Conservation (phyloP, 2,329 filamentous ascomycete species). For the Emmonsiellopsis sp. region DNA sequence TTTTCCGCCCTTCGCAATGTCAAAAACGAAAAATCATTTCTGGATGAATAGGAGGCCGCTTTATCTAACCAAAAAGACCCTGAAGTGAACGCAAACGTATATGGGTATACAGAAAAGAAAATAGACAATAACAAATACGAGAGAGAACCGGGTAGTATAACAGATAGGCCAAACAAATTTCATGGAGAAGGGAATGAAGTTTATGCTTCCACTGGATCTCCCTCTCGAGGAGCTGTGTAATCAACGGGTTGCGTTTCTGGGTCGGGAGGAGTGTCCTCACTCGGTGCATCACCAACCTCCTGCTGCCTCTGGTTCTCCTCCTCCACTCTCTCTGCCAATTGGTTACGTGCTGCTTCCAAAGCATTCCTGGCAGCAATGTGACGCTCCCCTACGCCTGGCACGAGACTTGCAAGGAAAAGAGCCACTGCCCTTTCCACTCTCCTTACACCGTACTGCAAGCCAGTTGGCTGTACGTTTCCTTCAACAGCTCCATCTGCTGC, state of each 20-base stretch:
- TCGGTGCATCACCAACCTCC: background rate
- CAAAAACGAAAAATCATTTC: background rate
- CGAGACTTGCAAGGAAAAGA: conserved; percentile 54
- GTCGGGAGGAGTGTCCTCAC: background rate
- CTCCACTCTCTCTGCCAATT: conserved; percentile 5
- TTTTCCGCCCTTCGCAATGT: background rate
- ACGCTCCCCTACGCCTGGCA: conserved; percentile 54
- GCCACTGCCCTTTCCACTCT: conserved; percentile 45
- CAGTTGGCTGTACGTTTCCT: background rate
- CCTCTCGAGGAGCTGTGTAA: background rate
- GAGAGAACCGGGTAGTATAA: background rate
- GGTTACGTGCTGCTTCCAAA: conserved; percentile 29
- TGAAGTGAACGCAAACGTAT: background rate
- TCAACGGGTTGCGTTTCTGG: background rate
- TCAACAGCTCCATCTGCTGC: background rate
- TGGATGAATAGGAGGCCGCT: background rate
- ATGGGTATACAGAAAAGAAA: background rate
- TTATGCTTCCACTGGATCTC: background rate
- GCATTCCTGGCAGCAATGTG: conserved; percentile 50
- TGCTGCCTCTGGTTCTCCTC: conserved; percentile 4
- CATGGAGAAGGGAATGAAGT: background rate
- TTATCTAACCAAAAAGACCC: background rate
- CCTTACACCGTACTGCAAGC: conserved; percentile 11
- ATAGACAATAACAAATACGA: background rate
- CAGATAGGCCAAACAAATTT: background rate